Evolutionary conservation across 768 basidiomycete genomes (phyloP).

Genomic region (Chalciporus pseudorubinellus): DNA sequence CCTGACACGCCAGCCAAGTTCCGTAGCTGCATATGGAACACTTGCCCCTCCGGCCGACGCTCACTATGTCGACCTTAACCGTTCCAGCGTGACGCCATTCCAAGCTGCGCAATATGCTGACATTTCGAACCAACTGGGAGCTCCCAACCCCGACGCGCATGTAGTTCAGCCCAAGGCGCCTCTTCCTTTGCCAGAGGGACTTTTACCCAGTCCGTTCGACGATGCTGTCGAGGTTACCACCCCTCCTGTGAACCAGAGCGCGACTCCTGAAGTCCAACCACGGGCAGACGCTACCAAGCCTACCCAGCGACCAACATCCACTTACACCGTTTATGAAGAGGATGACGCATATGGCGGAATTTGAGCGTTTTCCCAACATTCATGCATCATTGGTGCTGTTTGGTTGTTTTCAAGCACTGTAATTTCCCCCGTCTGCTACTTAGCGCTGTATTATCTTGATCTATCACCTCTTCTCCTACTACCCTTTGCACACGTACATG

Average conservation of each 20-base stretch:
- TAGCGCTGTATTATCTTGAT: conserved; percentile 25
- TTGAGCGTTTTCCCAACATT: conserved; percentile 29
- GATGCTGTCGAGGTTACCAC: conserved; percentile 25
- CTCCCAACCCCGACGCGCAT: conserved; percentile 21
- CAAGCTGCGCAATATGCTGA: conserved; percentile 75
- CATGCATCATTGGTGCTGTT: conserved; percentile 12
- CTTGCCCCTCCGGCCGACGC: conserved; percentile 10
- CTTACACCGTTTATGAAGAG: conserved; percentile 53
- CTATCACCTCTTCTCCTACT: conserved; percentile 1
- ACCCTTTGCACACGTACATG: conserved; percentile 10
- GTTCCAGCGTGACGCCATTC: conserved; percentile 71
- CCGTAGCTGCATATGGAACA: conserved; percentile 12
- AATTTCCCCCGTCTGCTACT: conserved; percentile 16
- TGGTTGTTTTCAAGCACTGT: conserved; percentile 16
- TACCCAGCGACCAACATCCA: conserved; percentile 46
- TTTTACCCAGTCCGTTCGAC: conserved; percentile 31
- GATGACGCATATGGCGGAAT: conserved; percentile 73
- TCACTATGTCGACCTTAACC: conserved; percentile 62
- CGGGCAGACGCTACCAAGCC: conserved; percentile 6
- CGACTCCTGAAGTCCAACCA: conserved; percentile 10
- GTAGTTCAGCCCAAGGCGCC: conserved; percentile 9
- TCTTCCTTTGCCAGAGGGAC: conserved; percentile 19
- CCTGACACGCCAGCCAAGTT: conserved; percentile 19
- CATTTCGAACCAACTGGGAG: conserved; percentile 56
- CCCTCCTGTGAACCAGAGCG: conserved; percentile 29